Base-by-base conservation (phyloP, 2,329 filamentous ascomycete species). In the Gnomoniopsis smithogilvyi region DNA sequence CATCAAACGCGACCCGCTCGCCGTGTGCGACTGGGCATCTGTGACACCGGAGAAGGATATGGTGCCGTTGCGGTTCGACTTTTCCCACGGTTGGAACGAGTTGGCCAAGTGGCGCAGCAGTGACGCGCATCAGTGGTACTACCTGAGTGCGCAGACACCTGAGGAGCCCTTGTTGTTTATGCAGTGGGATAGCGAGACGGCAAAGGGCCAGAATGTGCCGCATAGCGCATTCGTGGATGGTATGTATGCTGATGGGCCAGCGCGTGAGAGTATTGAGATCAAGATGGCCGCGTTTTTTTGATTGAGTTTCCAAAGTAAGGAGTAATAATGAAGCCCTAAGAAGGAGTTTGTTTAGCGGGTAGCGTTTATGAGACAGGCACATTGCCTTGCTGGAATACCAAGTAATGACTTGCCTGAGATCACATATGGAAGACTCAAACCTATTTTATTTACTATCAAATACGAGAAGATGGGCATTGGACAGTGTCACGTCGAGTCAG, bases 1-100 rank as follows among this genome's bases (percentile, higher is more conserved):
- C 0, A 77, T 86, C 36, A 68, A 73, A 34, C 79, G 79, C 53
- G 82, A 85, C 62, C 83, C 83, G 0, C 72, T 86, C 0, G 78
- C 78, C 8, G 72, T 86, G 3, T 80, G 80, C 0, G 79, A 83
- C 50, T 80, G 80, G 0, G 65, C 71, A 55, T 76, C 77, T 0
- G 80, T 85, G 38, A 41, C 4, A 0, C 65, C 68, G 0, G 82
- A 85, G 24, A 69, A 69, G 11, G 80, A 84, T 59, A 74, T 85
- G 38, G 38, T 41, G 38, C 38, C 38, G 3, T 72, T 85, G 1
- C 69, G 74, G 0, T 72, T 77, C 2, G 73, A 73, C 22, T 70
- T 84, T 3, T 79, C 82, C 64, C 83, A 84, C 64, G 12, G 38
- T 6, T 41, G 38, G 38, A 41, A 12, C 38, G 38, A 41, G 79